Percentiles rank a stretch among this genome's conserved stretches.
Conservation (phyloP, 164 flowering plant genomes). For the Warburgia ugandensis region DNA sequence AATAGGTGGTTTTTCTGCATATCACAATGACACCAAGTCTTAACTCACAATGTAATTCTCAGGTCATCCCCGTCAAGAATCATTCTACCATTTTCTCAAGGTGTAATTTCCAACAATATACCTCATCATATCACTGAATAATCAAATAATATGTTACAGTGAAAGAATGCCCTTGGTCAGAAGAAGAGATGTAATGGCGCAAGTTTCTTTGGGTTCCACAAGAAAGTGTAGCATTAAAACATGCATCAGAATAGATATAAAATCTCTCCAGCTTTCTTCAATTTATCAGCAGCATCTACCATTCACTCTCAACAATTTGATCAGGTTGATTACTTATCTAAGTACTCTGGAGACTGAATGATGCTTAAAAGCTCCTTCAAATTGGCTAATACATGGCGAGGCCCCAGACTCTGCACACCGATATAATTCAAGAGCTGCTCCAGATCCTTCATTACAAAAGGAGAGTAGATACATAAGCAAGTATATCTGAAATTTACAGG, state of each 20-base stretch:
- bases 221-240: constrained; percentile 1
- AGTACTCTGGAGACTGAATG: constrained; percentile 50
- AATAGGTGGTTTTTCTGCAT: no score
- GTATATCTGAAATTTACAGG: no score
- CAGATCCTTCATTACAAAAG: constrained; percentile 45
- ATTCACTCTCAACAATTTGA: background rate
- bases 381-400: constrained; percentile 81
- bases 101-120: no score
- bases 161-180: constrained; percentile 4
- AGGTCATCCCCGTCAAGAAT: no score
- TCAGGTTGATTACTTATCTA: constrained; percentile 3
- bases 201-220: background rate
- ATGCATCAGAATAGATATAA: constrained; percentile 1
- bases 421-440: constrained; percentile 82
- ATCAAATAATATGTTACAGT: constrained; percentile 4
- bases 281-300: background rate
- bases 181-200: background rate
- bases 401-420: constrained; percentile 78
- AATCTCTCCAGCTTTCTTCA: background rate
- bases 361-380: constrained; percentile 67
- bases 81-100: no score
- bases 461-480: no score
- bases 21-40: no score
- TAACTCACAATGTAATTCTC: no score
- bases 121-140: no score